Evolutionary conservation across 257 asterid genomes (phyloP).

Genomic region (Mentha longifolia): DNA sequence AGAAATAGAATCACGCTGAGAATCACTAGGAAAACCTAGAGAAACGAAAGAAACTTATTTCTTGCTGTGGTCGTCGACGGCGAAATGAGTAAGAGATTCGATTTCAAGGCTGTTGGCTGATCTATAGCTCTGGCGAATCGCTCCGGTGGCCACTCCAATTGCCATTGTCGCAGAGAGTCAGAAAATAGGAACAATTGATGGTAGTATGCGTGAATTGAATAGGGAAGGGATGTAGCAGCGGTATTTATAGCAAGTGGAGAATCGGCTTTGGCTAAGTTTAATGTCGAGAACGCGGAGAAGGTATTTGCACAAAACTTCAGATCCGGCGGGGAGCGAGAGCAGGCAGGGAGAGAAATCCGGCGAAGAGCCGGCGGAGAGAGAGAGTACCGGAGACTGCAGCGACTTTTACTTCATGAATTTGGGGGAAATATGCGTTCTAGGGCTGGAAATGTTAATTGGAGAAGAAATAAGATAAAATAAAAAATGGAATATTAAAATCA

Average conservation of each 20-base stretch:
- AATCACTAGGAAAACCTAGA: background rate
- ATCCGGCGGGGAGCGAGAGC: too few species aligned
- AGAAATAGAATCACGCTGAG: background rate
- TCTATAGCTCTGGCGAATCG: slow-evolving; percentile 51
- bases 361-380: too few species aligned
- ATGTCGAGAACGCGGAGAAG: slow-evolving; percentile 25
- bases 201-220: background rate
- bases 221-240: background rate
- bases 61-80: slow-evolving; percentile 68
- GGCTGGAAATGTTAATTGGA: too few species aligned
- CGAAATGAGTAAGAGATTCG: slow-evolving; percentile 75
- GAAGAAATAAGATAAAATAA: too few species aligned
- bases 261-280: slow-evolving; percentile 21
- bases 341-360: too few species aligned
- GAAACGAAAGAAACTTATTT: slow-evolving; percentile 52
- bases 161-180: slow-evolving; percentile 45
- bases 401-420: too few species aligned
- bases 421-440: too few species aligned
- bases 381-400: too few species aligned
- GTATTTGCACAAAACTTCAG: slow-evolving; percentile 21
- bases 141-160: slow-evolving; percentile 37
- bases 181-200: background rate
- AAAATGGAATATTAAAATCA: too few species aligned
- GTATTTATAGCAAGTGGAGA: slow-evolving; percentile 33
- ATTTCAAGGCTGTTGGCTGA: slow-evolving; percentile 71